These are phyloP conservation scores for Cryptosporidium sp. DNA, from an alignment of 169 alveolate genomes.

Conservation along the genomic window DNA sequence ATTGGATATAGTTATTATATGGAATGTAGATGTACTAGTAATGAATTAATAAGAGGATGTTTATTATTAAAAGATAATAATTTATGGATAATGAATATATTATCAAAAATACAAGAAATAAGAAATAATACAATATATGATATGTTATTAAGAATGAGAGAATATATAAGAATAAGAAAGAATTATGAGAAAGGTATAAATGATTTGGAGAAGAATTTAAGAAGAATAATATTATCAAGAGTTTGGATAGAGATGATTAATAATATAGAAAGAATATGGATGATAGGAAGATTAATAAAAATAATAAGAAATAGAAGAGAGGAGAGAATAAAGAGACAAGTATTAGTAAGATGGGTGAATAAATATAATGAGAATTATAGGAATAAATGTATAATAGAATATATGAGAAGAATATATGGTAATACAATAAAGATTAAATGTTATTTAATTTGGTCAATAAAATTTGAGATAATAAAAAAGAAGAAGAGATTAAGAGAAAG, in stretches of 20 bases:
- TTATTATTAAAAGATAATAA: neutral
- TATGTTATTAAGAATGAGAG: neutral
- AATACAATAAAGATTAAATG: conserved; percentile 25
- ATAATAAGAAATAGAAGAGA: neutral
- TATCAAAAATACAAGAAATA: neutral
- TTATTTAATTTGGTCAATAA: conserved; percentile 61
- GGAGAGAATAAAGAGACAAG: neutral
- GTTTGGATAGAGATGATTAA: conserved; percentile 2
- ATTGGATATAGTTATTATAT: neutral
- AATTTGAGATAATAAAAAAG: conserved; percentile 17
- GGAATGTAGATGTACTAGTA: conserved; percentile 44
- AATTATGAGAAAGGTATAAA: neutral
- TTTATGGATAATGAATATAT: conserved; percentile 2
- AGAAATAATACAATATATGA: conserved; percentile 5
- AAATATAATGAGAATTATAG: conserved; percentile 9
- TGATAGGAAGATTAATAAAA: neutral
- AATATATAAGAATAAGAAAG: conserved; percentile 5
- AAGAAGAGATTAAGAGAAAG: conserved; percentile 1
- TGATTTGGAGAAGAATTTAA: neutral
- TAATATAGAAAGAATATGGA: conserved; percentile 2
- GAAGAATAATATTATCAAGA: neutral
- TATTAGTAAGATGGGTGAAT: conserved; percentile 19
- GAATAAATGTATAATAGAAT: neutral
- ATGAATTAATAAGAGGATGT: neutral
- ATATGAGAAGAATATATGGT: neutral